phyloP scores from a whole-genome alignment of 2,329 filamentous ascomycete species.

The Cylindrodendrum hubeiense region DNA sequence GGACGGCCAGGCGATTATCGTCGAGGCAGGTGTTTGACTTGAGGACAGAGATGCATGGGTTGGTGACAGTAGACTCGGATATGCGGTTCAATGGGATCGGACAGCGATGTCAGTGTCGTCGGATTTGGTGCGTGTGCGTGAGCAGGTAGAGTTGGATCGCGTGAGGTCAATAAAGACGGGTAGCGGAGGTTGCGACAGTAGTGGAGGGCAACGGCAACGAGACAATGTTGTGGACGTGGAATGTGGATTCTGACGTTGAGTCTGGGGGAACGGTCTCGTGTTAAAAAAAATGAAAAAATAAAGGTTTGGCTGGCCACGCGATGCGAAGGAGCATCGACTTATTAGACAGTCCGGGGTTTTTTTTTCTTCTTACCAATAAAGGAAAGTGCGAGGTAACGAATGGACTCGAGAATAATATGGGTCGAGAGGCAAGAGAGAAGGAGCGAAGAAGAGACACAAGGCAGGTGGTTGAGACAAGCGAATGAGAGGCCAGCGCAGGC shows the following conservation, averaged over 20 bases:
- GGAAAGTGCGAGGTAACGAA: conserved; percentile 25
- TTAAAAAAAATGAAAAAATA: conserved; percentile 24
- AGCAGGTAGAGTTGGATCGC: conserved; percentile 1
- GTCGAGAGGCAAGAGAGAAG: conserved; percentile 9
- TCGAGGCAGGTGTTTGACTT: conserved; percentile 24
- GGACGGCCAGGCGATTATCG: conserved; percentile 25
- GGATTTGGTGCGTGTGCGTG: neutral
- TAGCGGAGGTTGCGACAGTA: neutral
- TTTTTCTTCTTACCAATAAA: conserved; percentile 33
- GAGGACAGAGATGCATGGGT: conserved; percentile 33
- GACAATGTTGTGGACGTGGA: conserved; percentile 29
- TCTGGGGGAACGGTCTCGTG: conserved; percentile 27
- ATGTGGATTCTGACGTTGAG: conserved; percentile 34
- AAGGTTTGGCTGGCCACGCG: conserved; percentile 24
- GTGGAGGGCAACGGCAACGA: neutral
- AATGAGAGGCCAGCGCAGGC: neutral
- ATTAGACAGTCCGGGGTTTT: conserved; percentile 14
- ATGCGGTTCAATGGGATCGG: neutral
- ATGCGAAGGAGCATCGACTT: conserved; percentile 28
- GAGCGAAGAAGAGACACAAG: neutral
- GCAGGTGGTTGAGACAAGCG: conserved; percentile 10
- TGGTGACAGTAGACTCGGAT: neutral
- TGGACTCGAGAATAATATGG: conserved; percentile 14
- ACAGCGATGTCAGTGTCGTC: conserved; percentile 11
- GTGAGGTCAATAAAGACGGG: neutral